phyloP scores from a whole-genome alignment of 2,329 filamentous ascomycete species.

The Claviceps sp. region DNA sequence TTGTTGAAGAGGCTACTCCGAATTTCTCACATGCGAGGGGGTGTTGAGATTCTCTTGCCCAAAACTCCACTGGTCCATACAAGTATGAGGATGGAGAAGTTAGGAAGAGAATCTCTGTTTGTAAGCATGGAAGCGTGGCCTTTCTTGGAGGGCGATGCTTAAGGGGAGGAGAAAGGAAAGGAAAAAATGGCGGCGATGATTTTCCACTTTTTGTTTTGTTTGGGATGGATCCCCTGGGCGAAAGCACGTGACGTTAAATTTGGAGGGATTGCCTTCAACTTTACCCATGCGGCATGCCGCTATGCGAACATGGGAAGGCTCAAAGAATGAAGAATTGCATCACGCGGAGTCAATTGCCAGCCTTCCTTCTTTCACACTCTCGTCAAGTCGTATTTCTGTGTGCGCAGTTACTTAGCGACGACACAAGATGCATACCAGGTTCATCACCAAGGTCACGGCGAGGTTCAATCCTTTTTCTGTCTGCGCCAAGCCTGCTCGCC shows the following conservation, averaged over 20 bases:
- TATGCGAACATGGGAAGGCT: not conserved
- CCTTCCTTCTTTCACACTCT: not conserved
- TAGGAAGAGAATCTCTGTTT: conserved; percentile 8
- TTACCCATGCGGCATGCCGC: too few species aligned
- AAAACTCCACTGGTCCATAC: not conserved
- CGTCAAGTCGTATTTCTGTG: not conserved
- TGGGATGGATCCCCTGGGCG: not conserved
- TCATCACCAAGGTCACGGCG: conserved; percentile 71
- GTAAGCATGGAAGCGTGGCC: conserved; percentile 13
- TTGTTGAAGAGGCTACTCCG: conserved; percentile 11
- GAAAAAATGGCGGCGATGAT: not conserved
- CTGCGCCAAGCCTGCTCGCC: conserved; percentile 65
- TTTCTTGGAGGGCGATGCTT: conserved; percentile 13
- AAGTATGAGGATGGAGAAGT: not conserved
- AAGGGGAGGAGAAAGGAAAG: conserved; percentile 1
- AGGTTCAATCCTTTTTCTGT: conserved; percentile 86
- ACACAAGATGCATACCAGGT: conserved; percentile 63
- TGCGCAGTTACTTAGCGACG: too few species aligned
- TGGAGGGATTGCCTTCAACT: not conserved
- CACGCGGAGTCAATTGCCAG: not conserved
- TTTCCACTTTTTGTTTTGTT: conserved; percentile 1
- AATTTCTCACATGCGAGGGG: conserved; percentile 13
- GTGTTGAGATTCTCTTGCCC: not conserved
- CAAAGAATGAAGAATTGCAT: not conserved
- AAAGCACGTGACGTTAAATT: conserved; percentile 7